A percentile compares a stretch with the other conserved stretches of the same genome.
These are phyloP conservation scores for Fusarium keratoplasticum DNA, from an alignment of 2,329 filamentous ascomycete species.

Conservation along the genomic window DNA sequence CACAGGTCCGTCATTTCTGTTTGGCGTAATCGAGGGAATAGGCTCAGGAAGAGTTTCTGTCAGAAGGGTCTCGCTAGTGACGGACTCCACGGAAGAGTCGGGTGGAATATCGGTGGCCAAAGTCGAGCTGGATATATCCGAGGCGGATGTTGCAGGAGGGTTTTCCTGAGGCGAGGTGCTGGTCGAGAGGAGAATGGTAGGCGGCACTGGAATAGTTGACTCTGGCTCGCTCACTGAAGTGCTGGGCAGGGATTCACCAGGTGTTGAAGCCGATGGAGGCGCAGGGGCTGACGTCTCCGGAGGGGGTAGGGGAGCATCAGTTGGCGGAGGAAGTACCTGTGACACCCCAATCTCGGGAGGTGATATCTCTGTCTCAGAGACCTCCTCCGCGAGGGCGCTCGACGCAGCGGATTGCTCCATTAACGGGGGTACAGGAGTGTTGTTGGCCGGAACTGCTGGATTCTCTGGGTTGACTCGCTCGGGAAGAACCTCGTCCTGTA, in stretches of 20 bases:
- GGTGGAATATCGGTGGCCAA: neutral
- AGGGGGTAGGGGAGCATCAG: neutral
- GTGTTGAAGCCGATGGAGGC: neutral
- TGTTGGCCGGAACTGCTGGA: neutral
- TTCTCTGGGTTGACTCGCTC: slow-evolving; percentile 14
- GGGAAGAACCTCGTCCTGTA: slow-evolving; percentile 14
- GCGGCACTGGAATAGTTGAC: neutral
- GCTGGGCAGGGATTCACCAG: neutral
- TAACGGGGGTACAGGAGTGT: neutral
- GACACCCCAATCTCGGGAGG: neutral
- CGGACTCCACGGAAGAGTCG: neutral
- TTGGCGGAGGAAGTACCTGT: neutral
- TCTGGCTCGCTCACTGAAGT: neutral
- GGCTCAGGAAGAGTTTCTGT: slow-evolving; percentile 40
- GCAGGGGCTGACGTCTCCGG: neutral
- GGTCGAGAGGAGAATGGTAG: slow-evolving; percentile 3
- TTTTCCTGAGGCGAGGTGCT: neutral
- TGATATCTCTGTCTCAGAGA: neutral
- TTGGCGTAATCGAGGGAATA: slow-evolving; percentile 31
- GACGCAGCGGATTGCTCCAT: slow-evolving; percentile 17
- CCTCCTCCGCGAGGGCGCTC: neutral
- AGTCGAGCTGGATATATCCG: neutral
- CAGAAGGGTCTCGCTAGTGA: slow-evolving; percentile 17
- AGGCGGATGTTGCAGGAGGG: neutral
- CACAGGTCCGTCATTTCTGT: slow-evolving; percentile 32